phyloP scores from a whole-genome alignment of 2,329 filamentous ascomycete genomes.

The Fusarium sororula region DNA sequence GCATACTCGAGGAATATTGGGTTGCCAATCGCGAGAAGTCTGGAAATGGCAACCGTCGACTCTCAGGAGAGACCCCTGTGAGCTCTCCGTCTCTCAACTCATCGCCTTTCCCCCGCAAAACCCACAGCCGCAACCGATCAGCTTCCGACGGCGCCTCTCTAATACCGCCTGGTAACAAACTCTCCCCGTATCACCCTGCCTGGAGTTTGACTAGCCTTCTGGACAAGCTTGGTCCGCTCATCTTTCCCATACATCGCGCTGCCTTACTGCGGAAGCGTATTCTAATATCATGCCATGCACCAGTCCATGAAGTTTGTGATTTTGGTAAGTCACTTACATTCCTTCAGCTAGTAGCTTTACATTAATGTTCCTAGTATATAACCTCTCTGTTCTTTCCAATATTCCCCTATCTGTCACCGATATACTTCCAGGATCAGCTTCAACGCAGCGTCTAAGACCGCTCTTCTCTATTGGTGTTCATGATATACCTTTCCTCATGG shows the following conservation, averaged over 20 bases:
- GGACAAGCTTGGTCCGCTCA: constrained; percentile 85
- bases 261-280: constrained; percentile 89
- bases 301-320: constrained; percentile 86
- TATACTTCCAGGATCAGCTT: constrained; percentile 69
- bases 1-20: constrained; percentile 84
- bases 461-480: constrained; percentile 95
- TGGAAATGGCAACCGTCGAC: constrained; percentile 46
- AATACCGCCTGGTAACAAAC: constrained; percentile 67
- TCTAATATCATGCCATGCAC: constrained; percentile 84
- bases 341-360: neutral
- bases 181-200: constrained; percentile 85
- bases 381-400: constrained; percentile 91
- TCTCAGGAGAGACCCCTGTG: constrained; percentile 58
- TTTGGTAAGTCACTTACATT: constrained; percentile 72
- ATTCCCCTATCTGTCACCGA: constrained; percentile 80
- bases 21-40: constrained; percentile 57
- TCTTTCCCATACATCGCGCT: constrained; percentile 91
- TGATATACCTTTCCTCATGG: constrained; percentile 82
- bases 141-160: constrained; percentile 69
- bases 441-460: constrained; percentile 75
- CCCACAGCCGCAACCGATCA: constrained; percentile 66
- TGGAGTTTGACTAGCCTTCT: constrained; percentile 81
- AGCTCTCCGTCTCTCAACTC: constrained; percentile 57
- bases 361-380: constrained; percentile 73
- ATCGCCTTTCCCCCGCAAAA: constrained; percentile 48